Base-by-base conservation (phyloP, 805 yeast genomes). In the Sungouiella blattae region DNA sequence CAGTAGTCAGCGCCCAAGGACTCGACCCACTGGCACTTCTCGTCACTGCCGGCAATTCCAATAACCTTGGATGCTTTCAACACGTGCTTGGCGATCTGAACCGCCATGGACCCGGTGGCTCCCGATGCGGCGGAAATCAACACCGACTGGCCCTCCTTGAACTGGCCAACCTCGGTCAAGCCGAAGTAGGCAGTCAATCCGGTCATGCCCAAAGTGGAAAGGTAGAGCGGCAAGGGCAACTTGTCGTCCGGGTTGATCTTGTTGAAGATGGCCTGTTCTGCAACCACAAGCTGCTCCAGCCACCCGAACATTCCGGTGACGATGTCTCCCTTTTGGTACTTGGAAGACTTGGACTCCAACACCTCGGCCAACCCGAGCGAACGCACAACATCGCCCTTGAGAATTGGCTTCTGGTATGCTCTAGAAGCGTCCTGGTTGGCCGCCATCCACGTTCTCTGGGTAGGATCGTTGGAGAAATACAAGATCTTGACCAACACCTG, bases 81-180 rank as follows among this genome's bases (percentile, higher is more conserved):
- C 8, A 74, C 55, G 26, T 70, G 59, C 40, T 75, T 62, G 27
- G 84, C 80, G 9, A 80, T 52, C 53, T 79, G 85, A 14, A 78
- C 73, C 31, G 66, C 73, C 31, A 69, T 58, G 17, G 77, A 69
- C 11, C 87, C 87, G n/a, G 81, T 80, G n/a, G 85, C 84, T 41
- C 87, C 87, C 6, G 81, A 72, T 11, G 87, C 87, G 38, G 84
- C 86, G 13, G 80, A 73, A 29, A 80, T 62, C 29, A 78, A 57
- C 44, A 75, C 64, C 6, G 68, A 62, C 48, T 78, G 77, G 16
- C 66, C 67, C 14, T 59, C 57, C 42, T 55, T 46, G 37, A 77
- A 54, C 29, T 67, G 57, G n/a, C 78, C 79, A 36, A 76, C 67
- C 26, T 69, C 67, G 40, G 53, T 58, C 37, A 78, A 64, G 9